Evolutionary conservation across 768 basidiomycete species (phyloP).

Genomic region (Kwoniella bestiolae): DNA sequence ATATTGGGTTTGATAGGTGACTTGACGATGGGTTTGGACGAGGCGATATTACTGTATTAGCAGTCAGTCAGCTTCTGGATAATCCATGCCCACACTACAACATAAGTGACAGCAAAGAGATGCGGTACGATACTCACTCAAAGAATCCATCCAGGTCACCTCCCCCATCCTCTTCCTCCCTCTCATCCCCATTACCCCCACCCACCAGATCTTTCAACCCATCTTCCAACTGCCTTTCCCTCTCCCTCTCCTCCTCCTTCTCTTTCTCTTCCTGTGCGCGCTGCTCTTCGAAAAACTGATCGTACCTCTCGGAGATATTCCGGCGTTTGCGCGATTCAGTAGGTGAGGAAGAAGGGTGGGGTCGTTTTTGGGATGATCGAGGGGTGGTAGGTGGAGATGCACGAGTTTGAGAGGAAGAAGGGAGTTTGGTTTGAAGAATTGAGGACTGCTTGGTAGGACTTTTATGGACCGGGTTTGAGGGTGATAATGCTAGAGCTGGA

Average conservation of each 20-base stretch:
- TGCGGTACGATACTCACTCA: conserved; percentile 15
- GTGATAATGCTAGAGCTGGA: too few relatives aligned
- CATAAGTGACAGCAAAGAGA: too few relatives aligned
- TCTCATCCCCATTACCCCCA: conserved; percentile 8
- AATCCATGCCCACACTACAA: too few relatives aligned
- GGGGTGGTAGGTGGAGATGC: neutral
- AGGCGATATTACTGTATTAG: conserved; percentile 10
- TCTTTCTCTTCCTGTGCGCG: neutral
- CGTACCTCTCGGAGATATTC: neutral
- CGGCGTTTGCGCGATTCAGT: neutral
- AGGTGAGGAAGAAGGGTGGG: neutral
- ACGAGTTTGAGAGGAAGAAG: neutral
- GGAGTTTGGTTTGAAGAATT: neutral
- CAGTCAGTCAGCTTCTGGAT: too few relatives aligned
- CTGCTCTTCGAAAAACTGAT: conserved; percentile 4
- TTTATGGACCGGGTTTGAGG: neutral
- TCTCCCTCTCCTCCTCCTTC: conserved; percentile 7
- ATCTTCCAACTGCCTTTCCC: conserved; percentile 2
- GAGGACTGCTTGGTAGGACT: neutral
- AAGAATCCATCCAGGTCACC: conserved; percentile 16
- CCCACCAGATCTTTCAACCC: neutral
- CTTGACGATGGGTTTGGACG: too few relatives aligned
- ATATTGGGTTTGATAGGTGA: conserved; percentile 11
- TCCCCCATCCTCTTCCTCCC: conserved; percentile 1
- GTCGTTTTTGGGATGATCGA: conserved; percentile 14